Percentiles rank a stretch among this genome's conserved stretches.
Evolutionary conservation across 352 stramenopile genomes (phyloP).

Genomic region (Phytopythium helicoides): DNA sequence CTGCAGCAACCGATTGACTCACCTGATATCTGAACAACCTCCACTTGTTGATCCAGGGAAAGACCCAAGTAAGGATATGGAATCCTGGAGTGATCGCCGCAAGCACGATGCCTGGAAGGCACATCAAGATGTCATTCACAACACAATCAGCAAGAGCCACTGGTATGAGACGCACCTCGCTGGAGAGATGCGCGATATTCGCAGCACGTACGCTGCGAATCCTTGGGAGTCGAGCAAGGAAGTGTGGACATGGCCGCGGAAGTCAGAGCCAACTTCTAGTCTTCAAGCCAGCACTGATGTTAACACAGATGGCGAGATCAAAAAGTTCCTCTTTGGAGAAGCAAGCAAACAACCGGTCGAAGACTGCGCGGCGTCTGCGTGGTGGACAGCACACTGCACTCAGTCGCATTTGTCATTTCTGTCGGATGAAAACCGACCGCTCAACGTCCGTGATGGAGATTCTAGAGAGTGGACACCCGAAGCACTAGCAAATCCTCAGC

Average conservation of each 20-base stretch:
- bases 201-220: conserved; percentile 26
- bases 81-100: conserved; percentile 14
- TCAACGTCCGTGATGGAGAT: conserved; percentile 8
- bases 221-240: conserved; percentile 47
- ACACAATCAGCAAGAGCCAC: conserved; percentile 27
- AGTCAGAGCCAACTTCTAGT: too few relatives aligned
- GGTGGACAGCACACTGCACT: conserved; percentile 60
- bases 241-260: conserved; percentile 45
- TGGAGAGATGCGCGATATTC: conserved; percentile 46
- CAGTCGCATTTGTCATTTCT: conserved; percentile 30
- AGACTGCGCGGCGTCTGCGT: conserved; percentile 41
- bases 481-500: conserved; percentile 41
- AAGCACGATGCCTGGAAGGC: conserved; percentile 34
- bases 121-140: conserved; percentile 30
- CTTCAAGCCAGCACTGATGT: too few relatives aligned
- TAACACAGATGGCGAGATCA: conserved; percentile 30
- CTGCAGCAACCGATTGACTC: conserved; percentile 38
- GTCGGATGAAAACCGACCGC: neutral
- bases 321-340: conserved; percentile 32
- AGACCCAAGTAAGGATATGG: conserved; percentile 4
- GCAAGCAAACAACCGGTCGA: conserved; percentile 9
- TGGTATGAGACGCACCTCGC: conserved; percentile 58
- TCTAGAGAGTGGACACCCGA: conserved; percentile 37
- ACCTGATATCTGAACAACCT: conserved; percentile 25
- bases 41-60: conserved; percentile 1